Percentiles rank a stretch among this genome's conserved stretches.
These are phyloP conservation scores for Boechera stricta DNA, from an alignment of 345 rosid species.

Conservation along the genomic window DNA sequence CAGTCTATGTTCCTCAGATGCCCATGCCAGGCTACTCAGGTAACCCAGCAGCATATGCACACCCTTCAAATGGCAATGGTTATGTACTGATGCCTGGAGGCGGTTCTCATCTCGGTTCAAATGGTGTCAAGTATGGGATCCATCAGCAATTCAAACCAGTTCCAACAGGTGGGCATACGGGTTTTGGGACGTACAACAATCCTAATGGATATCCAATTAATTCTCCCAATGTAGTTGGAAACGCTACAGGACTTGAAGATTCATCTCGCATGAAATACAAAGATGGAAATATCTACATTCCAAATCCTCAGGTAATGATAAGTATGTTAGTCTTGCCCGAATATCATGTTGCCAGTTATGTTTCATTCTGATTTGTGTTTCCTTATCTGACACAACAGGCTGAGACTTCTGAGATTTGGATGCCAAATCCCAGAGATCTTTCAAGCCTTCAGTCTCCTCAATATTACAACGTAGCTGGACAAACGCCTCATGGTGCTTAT, in stretches of 20 bases:
- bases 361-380: slow-evolving; percentile 22
- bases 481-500: slow-evolving; percentile 81
- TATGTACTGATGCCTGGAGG: slow-evolving; percentile 92
- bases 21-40: slow-evolving; percentile 88
- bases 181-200: slow-evolving; percentile 33
- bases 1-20: slow-evolving; percentile 85
- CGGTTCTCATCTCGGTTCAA: slow-evolving; percentile 69
- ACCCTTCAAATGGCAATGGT: slow-evolving; percentile 82
- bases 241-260: slow-evolving; percentile 78
- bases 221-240: slow-evolving; percentile 75
- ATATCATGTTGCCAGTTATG: not conserved
- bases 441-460: slow-evolving; percentile 70
- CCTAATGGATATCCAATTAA: slow-evolving; percentile 64
- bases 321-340: not conserved
- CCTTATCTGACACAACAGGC: slow-evolving; percentile 53
- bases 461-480: slow-evolving; percentile 85
- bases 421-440: slow-evolving; percentile 82
- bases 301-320: slow-evolving; percentile 79
- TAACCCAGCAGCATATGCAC: slow-evolving; percentile 73
- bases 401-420: slow-evolving; percentile 92
- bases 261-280: slow-evolving; percentile 86
- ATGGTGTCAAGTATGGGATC: slow-evolving; percentile 85
- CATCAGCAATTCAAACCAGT: slow-evolving; percentile 81
- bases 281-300: slow-evolving; percentile 75
- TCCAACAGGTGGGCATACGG: slow-evolving; percentile 60